Conservation (phyloP, 345 rosid genomes). For the Geranium rotundifolium region DNA sequence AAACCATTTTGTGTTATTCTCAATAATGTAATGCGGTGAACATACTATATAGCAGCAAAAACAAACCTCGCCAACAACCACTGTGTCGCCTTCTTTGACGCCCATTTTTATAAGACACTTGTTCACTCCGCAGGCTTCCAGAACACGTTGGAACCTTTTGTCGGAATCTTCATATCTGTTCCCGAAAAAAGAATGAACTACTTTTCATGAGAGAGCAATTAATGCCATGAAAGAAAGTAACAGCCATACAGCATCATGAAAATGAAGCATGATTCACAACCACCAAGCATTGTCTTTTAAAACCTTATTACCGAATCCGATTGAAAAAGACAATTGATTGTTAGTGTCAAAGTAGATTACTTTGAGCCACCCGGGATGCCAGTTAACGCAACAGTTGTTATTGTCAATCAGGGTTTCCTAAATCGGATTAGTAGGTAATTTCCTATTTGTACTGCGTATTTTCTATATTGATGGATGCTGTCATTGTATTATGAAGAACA, state of each 20-base stretch:
- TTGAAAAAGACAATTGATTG: no score
- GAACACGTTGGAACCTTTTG: constrained; percentile 71
- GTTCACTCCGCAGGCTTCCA: constrained; percentile 86
- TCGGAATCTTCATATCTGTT: constrained; percentile 81
- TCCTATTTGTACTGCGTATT: no score
- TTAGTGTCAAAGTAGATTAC: no score
- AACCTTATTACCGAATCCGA: no score
- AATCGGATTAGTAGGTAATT: no score
- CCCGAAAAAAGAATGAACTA: constrained; percentile 8
- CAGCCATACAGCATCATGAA: background rate
- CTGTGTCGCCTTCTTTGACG: constrained; percentile 88
- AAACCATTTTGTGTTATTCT: background rate
- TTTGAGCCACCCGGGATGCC: no score
- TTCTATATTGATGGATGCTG: no score
- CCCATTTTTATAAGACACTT: constrained; percentile 66
- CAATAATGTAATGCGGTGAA: background rate
- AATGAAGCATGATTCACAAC: no score
- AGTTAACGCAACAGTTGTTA: no score
- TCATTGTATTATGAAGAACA: no score
- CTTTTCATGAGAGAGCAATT: background rate
- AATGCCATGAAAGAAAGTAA: background rate
- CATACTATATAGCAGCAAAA: background rate
- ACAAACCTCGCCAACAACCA: constrained; percentile 80
- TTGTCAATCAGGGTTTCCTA: no score
- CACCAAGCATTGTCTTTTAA: no score